Base-by-base conservation (phyloP, 352 stramenopile genomes). In the Phytophthora cactorum region DNA sequence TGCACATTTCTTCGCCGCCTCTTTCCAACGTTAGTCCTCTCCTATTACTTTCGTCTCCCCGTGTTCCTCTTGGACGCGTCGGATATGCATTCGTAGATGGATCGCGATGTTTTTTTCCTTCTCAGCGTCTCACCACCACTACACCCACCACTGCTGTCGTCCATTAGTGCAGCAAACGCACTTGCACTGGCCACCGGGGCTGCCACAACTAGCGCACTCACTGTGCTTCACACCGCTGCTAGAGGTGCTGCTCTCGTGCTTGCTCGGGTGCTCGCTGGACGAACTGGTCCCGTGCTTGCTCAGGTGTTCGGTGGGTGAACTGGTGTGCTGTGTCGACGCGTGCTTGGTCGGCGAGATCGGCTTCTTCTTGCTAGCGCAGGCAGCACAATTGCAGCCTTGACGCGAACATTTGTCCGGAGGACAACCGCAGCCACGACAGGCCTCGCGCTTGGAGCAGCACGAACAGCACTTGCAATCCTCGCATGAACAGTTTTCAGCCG, bases 161-260 rank as follows among this genome's bases (percentile, higher is more conserved):
- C 5, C 34, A 15, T 69, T 76, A 76, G 41, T 70, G 63, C 46
- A 76, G 38, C 12, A 76, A 58, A 0, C 68, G 54, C 71, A 78
- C 53, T 68, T 67, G 62, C 71, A 78, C n/a, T 65, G 47, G 8
- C 51, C 71, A 15, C 27, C 50, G 2, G 62, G 43, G 10, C 56
- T 72, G n/a, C 71, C 63, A 29, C 71, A 79, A 0, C 25, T 58
- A 36, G 11, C 54, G 14, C 71, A 79, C 22, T 53, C 12, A 10
- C 31, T 28, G 5, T 31, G 44, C 31, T 47, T 39, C 8, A 46
- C 47, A n/a, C 53, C 53, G 32, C 51, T 17, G 10, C 41, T 59
- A 17, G 46, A 36, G 17, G 29, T 11, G 41, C 38, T 45, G 15
- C 27, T 14, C 15, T 52, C 41, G 2, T 63, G 51, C 45, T 69